These are phyloP conservation scores for Phyllachora maydis DNA, from an alignment of 2,329 filamentous ascomycete genomes.

Conservation along the genomic window DNA sequence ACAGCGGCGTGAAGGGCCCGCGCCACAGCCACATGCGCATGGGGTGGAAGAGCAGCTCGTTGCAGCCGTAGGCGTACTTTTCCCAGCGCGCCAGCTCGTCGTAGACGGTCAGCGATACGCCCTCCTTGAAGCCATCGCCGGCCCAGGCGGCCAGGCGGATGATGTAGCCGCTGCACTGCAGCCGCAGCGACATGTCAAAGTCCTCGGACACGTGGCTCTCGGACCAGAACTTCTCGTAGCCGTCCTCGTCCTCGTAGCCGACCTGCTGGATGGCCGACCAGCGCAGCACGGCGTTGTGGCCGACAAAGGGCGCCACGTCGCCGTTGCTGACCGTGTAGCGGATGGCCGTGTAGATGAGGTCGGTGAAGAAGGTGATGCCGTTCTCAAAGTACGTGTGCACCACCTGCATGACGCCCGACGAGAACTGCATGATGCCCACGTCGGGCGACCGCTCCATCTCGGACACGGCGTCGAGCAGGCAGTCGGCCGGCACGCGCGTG, in stretches of 20 bases:
- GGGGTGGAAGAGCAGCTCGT: constrained; percentile 65
- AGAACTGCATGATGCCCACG: constrained; percentile 61
- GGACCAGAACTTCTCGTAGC: constrained; percentile 65
- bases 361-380: constrained; percentile 51
- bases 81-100: constrained; percentile 74
- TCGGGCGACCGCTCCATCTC: constrained; percentile 68
- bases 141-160: constrained; percentile 55
- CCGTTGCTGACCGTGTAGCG: constrained; percentile 59
- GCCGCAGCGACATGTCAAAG: constrained; percentile 62
- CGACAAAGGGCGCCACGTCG: constrained; percentile 60
- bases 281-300: constrained; percentile 59
- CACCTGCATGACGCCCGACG: constrained; percentile 62
- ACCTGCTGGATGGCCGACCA: constrained; percentile 61
- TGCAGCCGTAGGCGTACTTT: constrained; percentile 72
- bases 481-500: constrained; percentile 58
- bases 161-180: constrained; percentile 52
- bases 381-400: constrained; percentile 54
- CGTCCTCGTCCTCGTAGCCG: constrained; percentile 46
- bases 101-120: constrained; percentile 67
- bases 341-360: constrained; percentile 59
- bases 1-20: constrained; percentile 63
- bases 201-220: constrained; percentile 65
- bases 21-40: constrained; percentile 50
- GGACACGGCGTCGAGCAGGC: constrained; percentile 57
- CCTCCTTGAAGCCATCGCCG: constrained; percentile 62